Evolutionary conservation across 768 basidiomycete species (phyloP).

Genomic region (Leucogyrophana mollusca): DNA sequence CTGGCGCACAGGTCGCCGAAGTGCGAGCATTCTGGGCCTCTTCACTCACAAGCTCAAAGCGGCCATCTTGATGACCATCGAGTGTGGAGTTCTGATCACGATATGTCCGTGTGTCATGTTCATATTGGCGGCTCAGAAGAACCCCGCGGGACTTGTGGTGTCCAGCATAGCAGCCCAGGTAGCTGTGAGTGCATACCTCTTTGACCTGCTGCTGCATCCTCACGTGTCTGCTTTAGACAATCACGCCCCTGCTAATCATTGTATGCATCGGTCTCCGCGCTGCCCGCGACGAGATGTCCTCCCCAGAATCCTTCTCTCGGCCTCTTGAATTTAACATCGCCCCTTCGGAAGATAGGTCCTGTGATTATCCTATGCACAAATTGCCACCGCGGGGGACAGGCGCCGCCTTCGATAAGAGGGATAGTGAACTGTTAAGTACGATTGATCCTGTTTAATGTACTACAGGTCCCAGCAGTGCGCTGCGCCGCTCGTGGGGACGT

Average conservation of each 20-base stretch:
- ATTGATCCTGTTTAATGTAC: no score
- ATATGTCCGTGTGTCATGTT: conserved; percentile 8
- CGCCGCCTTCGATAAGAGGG: no score
- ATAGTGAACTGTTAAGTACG: no score
- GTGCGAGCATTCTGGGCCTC: background rate
- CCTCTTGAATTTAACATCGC: background rate
- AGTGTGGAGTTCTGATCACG: conserved; percentile 16
- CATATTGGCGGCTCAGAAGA: conserved; percentile 5
- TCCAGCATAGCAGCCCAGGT: conserved; percentile 15
- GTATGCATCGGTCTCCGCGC: conserved; percentile 14
- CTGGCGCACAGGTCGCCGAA: conserved; percentile 9
- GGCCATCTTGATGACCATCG: conserved; percentile 15
- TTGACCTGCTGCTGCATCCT: background rate
- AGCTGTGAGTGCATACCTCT: conserved; percentile 10
- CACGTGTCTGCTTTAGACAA: conserved; percentile 7
- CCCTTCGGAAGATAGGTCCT: background rate
- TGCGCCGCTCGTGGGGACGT: no score
- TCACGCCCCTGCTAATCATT: conserved; percentile 17
- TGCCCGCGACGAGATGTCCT: background rate
- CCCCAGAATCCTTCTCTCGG: background rate
- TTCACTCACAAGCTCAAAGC: conserved; percentile 8
- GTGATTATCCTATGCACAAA: background rate
- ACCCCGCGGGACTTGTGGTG: background rate
- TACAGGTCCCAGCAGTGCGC: no score
- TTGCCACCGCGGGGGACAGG: no score